Base-by-base conservation (phyloP, 2,329 filamentous ascomycete species). In the Curvularia eragrostidis region DNA sequence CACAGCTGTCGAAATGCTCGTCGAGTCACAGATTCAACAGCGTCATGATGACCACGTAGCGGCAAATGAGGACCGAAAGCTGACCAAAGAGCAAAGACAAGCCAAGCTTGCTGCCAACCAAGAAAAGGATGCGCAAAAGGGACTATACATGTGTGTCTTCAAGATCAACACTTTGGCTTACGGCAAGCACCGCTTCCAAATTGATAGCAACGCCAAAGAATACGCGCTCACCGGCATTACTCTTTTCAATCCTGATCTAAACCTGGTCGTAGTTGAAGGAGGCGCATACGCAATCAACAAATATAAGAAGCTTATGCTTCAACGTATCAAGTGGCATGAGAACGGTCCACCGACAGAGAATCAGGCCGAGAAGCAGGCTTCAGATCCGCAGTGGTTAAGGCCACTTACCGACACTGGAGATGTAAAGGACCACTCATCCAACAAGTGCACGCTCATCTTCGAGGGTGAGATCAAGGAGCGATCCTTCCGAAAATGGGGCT, bases 271-370 rank as follows among this genome's bases (percentile, higher is more conserved):
- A 62, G 93, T 97, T 1, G 96, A 99, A 76, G 95, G 94, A 32
- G 95, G 95, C 38, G 83, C 88, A 58, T 89, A 95, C 79, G 90
- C 89, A 58, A 90, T 95, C 74, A 87, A 87, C 51, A 89, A 89
- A 62, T 98, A 94, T 82, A 92, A 90, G 76, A 97, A 97, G 75
- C 83, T 99, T 28, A 93, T 99, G 91, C 82, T 96, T 42, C 89
- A 94, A 67, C 92, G 95, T 47, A 93, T 98, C 71, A 90, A 96
- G 76, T 99, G 96, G 95, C 90, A 90, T 2, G 93, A 98, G 74
- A 97, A 96, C 67, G 85, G 87, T 0, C 87, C 88, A 2, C 89
- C 93, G 0, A 83, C 87, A 41, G 83, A 83, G 9, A 79, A 77
- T 30, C 77, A 79, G 52, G 80, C 87, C 58, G 84, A 83, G 36